A percentile compares a stretch with the other conserved stretches of the same genome.
These are phyloP conservation scores for Phallus indusiatus DNA, from an alignment of 768 basidiomycete species.

Conservation along the genomic window DNA sequence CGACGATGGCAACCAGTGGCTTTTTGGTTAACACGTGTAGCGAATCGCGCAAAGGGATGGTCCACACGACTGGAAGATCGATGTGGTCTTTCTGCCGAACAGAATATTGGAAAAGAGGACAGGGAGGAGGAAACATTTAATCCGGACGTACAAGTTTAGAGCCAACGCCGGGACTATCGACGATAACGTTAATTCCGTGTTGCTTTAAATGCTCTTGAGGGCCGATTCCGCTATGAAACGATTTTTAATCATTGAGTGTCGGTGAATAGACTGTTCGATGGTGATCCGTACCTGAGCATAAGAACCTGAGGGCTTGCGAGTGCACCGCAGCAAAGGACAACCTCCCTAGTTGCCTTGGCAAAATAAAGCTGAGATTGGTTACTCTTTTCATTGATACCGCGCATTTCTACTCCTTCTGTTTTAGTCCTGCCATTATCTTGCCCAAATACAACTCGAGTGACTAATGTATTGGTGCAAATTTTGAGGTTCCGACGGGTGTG, in stretches of 20 bases:
- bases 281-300: conserved; percentile 17
- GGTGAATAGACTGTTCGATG: not conserved
- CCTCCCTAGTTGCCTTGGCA: not conserved
- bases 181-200: conserved; percentile 20
- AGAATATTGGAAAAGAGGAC: not conserved
- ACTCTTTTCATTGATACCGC: not conserved
- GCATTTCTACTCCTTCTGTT: not conserved
- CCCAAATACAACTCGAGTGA: not conserved
- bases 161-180: conserved; percentile 34
- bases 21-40: conserved; percentile 20
- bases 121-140: not conserved
- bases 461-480: not conserved
- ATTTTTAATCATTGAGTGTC: no score
- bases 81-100: conserved; percentile 29
- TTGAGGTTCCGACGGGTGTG: not conserved
- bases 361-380: not conserved
- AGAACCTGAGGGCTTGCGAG: conserved; percentile 29
- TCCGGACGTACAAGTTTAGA: conserved; percentile 20
- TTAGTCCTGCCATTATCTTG: not conserved
- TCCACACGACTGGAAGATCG: conserved; percentile 25
- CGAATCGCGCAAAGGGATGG: conserved; percentile 24
- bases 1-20: conserved; percentile 20
- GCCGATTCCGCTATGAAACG: conserved; percentile 25
- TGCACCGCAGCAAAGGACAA: conserved; percentile 19
- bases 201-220: conserved; percentile 21